Conservation (phyloP, 1,139 yeast species). For the Yamadazyma trypodendri region DNA sequence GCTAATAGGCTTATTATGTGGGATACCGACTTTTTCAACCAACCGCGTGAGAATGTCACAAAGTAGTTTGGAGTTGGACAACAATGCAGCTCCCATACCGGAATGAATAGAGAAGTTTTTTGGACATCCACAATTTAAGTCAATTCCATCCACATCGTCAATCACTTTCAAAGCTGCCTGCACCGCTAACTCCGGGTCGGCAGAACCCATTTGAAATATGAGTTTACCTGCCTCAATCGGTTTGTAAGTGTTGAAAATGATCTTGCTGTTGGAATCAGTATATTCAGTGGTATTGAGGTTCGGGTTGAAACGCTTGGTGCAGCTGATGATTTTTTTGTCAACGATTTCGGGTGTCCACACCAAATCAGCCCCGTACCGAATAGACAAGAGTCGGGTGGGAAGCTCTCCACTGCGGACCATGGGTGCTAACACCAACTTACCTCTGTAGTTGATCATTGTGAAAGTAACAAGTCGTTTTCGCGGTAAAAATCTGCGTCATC, state of each 20-base stretch:
- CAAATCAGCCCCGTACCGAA: slow-evolving; percentile 84
- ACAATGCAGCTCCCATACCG: slow-evolving; percentile 96
- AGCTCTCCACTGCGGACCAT: slow-evolving; percentile 96
- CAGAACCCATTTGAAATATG: slow-evolving; percentile 88
- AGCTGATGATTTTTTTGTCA: slow-evolving; percentile 75
- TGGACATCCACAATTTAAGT: slow-evolving; percentile 95
- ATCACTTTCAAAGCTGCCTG: slow-evolving; percentile 81
- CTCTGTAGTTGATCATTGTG: slow-evolving; percentile 29
- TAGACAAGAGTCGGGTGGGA: slow-evolving; percentile 78
- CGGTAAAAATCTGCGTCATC: no score
- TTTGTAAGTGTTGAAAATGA: slow-evolving; percentile 75
- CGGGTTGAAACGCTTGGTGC: slow-evolving; percentile 60
- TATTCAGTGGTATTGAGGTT: slow-evolving; percentile 61
- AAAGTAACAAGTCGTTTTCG: no score
- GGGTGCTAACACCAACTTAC: slow-evolving; percentile 86
- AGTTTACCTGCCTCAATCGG: slow-evolving; percentile 58
- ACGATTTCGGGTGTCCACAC: slow-evolving; percentile 97
- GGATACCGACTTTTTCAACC: slow-evolving; percentile 78
- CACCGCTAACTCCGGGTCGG: slow-evolving; percentile 81
- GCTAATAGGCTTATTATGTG: slow-evolving; percentile 75
- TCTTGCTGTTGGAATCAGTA: slow-evolving; percentile 30
- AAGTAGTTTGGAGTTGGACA: slow-evolving; percentile 75
- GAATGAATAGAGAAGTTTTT: slow-evolving; percentile 84
- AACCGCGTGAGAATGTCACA: slow-evolving; percentile 64
- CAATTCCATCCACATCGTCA: slow-evolving; percentile 86